These are phyloP conservation scores for Naematelia aurantialba DNA, from an alignment of 768 basidiomycete species.

Conservation along the genomic window DNA sequence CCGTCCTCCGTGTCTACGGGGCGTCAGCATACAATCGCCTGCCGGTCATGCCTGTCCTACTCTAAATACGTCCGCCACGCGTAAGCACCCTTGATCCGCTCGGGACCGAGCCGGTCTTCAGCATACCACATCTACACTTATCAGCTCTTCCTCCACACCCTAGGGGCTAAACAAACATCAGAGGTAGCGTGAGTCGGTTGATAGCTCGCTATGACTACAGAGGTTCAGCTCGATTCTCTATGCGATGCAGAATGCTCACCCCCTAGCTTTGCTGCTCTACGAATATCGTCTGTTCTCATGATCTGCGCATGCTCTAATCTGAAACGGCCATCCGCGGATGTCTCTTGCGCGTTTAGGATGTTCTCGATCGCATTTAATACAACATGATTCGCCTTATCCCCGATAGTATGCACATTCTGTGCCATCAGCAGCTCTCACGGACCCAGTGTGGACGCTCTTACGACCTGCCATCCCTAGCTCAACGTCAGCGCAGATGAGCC, in stretches of 20 bases:
- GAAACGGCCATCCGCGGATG: conserved; percentile 54
- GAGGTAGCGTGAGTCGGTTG: conserved; percentile 87
- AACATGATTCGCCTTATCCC: conserved; percentile 76
- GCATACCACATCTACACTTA: conserved; percentile 88
- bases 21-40: background rate
- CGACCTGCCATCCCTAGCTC: conserved; percentile 70
- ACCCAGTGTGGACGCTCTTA: conserved; percentile 52
- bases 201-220: conserved; percentile 79
- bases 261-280: conserved; percentile 67
- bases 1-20: conserved; percentile 49
- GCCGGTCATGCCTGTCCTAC: conserved; percentile 55
- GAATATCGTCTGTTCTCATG: conserved; percentile 65
- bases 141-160: conserved; percentile 41
- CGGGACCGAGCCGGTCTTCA: conserved; percentile 70
- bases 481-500: conserved; percentile 3
- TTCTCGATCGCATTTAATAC: conserved; percentile 79
- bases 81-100: conserved; percentile 81
- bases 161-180: conserved; percentile 15
- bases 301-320: conserved; percentile 94
- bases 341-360: conserved; percentile 52
- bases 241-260: conserved; percentile 54
- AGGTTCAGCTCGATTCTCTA: background rate
- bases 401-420: conserved; percentile 65
- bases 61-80: conserved; percentile 75
- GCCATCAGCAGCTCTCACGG: background rate